Base-by-base conservation (phyloP, 139 green algal genomes). In the Auxenochlorella pyrenoidosa region DNA sequence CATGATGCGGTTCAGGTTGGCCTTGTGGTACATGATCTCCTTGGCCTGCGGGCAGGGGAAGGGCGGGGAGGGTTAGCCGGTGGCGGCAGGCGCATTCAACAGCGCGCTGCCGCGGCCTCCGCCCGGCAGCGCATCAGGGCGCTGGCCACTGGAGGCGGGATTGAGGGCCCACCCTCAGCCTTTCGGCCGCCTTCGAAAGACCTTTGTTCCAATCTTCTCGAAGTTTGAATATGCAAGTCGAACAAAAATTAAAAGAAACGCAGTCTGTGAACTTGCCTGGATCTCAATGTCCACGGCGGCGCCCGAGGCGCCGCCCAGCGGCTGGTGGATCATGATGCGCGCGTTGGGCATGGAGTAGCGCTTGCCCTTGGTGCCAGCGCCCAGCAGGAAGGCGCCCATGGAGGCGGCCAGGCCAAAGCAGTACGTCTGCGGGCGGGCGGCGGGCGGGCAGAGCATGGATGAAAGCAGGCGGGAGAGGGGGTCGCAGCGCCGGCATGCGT, bases 11-110 rank as follows among this genome's bases (percentile, higher is more conserved):
- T 99, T 99, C 63, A 99, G 92, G 92, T 99, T 99, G 68, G 93
- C 95, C 90, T 99, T 99, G 92, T 99, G 98, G 92, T 97, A 99
- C 97, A 99, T 99, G 91, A 99, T 99, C 92, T 99, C 98, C 86
- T 97, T 96, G 80, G 98, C 97, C 93, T 98, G 95, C 18, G 24
- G 18, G 30, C 15, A 65, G 30, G n/a, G 5, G 34, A 32, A 18
- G 12, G 30, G 66, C 5, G 24, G 72, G 18, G 21, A 24, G 54
- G 54, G 54, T 2, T 24, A 13, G 54, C 15, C 2, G 54, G 54
- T 8, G 18, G 54, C 47, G 10, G 47, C 6, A 54, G 47, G 8
- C 10, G 47, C 47, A 10, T 10, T 54, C 8, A 54, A 10, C 47
- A 54, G 47, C 47, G 8, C 10, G 47, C 6, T 54, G 47, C 47